Percentiles rank a stretch among this genome's conserved stretches.
phyloP scores from a whole-genome alignment of 768 basidiomycete species.

The Holtermannia corniformis region DNA sequence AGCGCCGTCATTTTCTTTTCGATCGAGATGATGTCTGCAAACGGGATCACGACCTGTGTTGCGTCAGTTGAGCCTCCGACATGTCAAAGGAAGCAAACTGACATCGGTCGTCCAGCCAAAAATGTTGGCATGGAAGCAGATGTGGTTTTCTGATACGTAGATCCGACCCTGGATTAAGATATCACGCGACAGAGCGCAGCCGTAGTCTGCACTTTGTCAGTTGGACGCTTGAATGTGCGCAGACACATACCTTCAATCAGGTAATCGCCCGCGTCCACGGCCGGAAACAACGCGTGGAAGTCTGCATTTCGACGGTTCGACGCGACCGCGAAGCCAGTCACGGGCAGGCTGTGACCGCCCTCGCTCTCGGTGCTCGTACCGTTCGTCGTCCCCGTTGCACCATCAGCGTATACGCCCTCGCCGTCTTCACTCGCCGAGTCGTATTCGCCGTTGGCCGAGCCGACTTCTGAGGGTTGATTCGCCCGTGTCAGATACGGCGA shows the following conservation, averaged over 20 bases:
- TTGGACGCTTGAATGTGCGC: not conserved
- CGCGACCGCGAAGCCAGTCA: slow-evolving; percentile 94
- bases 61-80: not conserved
- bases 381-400: slow-evolving; percentile 28
- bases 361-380: slow-evolving; percentile 42
- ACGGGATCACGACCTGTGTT: slow-evolving; percentile 69
- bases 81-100: slow-evolving; percentile 39
- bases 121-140: slow-evolving; percentile 99
- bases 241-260: slow-evolving; percentile 83
- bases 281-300: slow-evolving; percentile 87
- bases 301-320: slow-evolving; percentile 89
- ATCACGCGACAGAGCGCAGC: slow-evolving; percentile 91
- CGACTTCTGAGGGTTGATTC: slow-evolving; percentile 5
- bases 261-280: slow-evolving; percentile 88
- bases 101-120: slow-evolving; percentile 99
- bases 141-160: slow-evolving; percentile 96
- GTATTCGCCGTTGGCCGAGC: slow-evolving; percentile 7
- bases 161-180: slow-evolving; percentile 92
- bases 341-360: slow-evolving; percentile 65
- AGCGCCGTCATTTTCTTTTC: slow-evolving; percentile 98
- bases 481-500: not conserved
- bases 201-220: slow-evolving; percentile 67
- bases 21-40: slow-evolving; percentile 70
- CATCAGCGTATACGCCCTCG: slow-evolving; percentile 29
- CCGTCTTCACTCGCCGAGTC: slow-evolving; percentile 10